Base-by-base conservation (phyloP, 495 filamentous ascomycete genomes). In the Penicillium fimorum region DNA sequence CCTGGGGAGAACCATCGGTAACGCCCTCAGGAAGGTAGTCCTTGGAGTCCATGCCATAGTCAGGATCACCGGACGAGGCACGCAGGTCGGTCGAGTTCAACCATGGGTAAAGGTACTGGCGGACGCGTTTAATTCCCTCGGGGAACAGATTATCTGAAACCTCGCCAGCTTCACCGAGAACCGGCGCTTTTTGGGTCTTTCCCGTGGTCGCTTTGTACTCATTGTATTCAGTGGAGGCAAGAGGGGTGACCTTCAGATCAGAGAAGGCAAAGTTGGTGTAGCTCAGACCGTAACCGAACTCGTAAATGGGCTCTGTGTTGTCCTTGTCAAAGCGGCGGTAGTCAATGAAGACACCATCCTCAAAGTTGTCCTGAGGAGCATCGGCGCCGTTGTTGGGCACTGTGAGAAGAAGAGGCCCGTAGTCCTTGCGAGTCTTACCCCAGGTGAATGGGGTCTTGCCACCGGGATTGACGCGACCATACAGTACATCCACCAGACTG, bases 311-410 rank as follows among this genome's bases (percentile, higher is more conserved):
- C 22, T 84, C 79, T 50, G 87, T 82, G 38, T 84, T 76, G 29
- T 78, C 75, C 70, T 86, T 87, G 77, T 98, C 94, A 46, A 98
- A 89, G 54, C 84, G 76, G 51, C 94, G 89, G 72, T 98, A 98
- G 73, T 98, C 94, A 70, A 96, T 95, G 74, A 96, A 94, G 27
- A 87, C 79, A 35, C 93, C 93, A 63, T 97, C 92, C 24, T 78
- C 78, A 70, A 92, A 96, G 70, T 93, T 78, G 27, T 86, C 72
- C 71, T 98, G 94, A 4, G 92, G 92, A 20, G 87, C 80, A 22
- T 60, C 79, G 17, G 78, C 65, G 46, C 84, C 87, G 48, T 89
- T 86, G 72, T 93, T 93, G 25, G 88, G 82, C 56, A 82, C 68
- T 61, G 91, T 91, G 33, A 96, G 71, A 8, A 97, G 65, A 57